These are phyloP conservation scores for Eurotiales sp. DNA, from an alignment of 2,329 filamentous ascomycete species.

Conservation along the genomic window DNA sequence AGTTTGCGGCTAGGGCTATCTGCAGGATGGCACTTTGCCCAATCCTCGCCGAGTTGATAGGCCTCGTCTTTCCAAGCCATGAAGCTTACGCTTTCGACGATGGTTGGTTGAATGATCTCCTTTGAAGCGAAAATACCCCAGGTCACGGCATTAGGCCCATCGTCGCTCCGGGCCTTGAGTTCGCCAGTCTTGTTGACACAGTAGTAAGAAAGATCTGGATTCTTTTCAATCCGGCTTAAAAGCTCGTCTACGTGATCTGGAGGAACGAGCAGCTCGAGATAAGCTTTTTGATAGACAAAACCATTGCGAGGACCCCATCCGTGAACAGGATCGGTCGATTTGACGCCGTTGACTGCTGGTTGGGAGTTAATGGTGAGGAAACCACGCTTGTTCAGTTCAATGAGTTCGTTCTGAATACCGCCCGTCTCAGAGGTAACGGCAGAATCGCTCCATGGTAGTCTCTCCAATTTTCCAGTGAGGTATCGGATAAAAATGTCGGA, in stretches of 20 bases:
- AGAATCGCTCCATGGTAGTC: constrained; percentile 90
- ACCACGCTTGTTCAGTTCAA: constrained; percentile 79
- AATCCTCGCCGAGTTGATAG: constrained; percentile 85
- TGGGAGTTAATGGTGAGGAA: constrained; percentile 97
- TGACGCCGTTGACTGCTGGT: constrained; percentile 85
- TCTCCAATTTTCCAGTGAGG: constrained; percentile 73
- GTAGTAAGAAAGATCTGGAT: constrained; percentile 87
- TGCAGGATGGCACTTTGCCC: constrained; percentile 84
- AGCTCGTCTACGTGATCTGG: constrained; percentile 75
- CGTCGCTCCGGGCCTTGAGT: constrained; percentile 77
- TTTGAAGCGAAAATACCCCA: constrained; percentile 99
- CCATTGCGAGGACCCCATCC: constrained; percentile 95
- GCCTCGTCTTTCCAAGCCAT: constrained; percentile 98
- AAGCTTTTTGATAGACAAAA: constrained; percentile 98
- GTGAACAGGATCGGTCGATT: constrained; percentile 79
- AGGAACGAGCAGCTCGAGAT: constrained; percentile 85
- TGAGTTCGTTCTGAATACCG: constrained; percentile 69
- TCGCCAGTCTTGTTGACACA: constrained; percentile 81
- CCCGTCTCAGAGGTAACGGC: constrained; percentile 80
- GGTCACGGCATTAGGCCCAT: constrained; percentile 92
- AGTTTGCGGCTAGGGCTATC: constrained; percentile 72
- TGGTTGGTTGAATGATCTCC: constrained; percentile 99
- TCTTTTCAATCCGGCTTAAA: constrained; percentile 69
- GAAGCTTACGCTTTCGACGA: constrained; percentile 96
- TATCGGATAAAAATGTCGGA: constrained; percentile 81